Base-by-base conservation (phyloP, 768 basidiomycete species). In the Leucocoprinus sp. region DNA sequence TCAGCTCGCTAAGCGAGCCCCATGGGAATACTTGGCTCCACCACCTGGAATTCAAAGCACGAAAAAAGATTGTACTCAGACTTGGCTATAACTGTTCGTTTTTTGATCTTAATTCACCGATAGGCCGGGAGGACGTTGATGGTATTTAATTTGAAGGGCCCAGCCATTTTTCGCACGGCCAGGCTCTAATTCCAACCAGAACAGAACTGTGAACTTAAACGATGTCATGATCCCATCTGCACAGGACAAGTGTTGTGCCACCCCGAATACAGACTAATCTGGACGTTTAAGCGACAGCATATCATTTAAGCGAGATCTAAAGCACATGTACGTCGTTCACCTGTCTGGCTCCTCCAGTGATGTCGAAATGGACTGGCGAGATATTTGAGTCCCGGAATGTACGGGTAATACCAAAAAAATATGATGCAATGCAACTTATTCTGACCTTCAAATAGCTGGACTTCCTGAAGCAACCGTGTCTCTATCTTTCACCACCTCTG, bases 231-330 rank as follows among this genome's bases (percentile, higher is more conserved):
- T n/a, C n/a, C 21, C 46, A 48, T 36, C 40, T 48, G 46, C 46
- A 48, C 46, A 48, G 46, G 46, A 40, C 42, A 48, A 48, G 46
- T 39, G 26, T 48, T 48, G 46, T 39, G 46, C 42, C 46, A 48
- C 24, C 46, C 46, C 46, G 41, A 40, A 41, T 34, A 35, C 26
- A n/a, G 33, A 24, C 40, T 36, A 28, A 48, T 48, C 39, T 48
- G 34, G 46, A 27, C 40, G 42, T 48, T 33, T 22, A 48, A 35
- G 39, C 46, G 46, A 47, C 24, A 9, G 35, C 34, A 47, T 37
- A 34, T 18, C 35, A 41, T 23, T 8, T 48, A 48, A 26, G 46
- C 46, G 46, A 48, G 46, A 48, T 48, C 46, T 29, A 48, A 48
- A 48, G 46, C 46, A 47, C 14, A 46, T 39, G 38, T 40, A 19